These are phyloP conservation scores for Tricharina praecox DNA, from an alignment of 495 filamentous ascomycete species.

Conservation along the genomic window DNA sequence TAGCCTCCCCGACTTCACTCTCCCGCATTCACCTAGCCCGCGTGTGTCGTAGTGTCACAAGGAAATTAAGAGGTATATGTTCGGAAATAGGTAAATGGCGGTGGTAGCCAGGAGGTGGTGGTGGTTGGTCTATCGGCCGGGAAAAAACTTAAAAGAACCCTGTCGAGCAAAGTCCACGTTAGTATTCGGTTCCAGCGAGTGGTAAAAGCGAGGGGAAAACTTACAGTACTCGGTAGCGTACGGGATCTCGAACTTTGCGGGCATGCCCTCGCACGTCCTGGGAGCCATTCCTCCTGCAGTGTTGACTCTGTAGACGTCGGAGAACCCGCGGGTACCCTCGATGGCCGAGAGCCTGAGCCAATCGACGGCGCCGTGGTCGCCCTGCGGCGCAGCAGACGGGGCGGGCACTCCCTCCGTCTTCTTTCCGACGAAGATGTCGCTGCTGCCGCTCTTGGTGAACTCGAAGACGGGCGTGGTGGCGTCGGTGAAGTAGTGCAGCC, in stretches of 20 bases:
- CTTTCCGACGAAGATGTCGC: slow-evolving; percentile 45
- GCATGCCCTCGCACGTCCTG: slow-evolving; percentile 50
- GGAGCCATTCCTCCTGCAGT: slow-evolving; percentile 73
- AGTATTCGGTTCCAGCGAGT: too few relatives aligned
- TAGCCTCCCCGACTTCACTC: too few relatives aligned
- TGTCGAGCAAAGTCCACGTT: too few relatives aligned
- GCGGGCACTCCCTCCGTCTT: slow-evolving; percentile 40
- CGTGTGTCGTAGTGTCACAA: too few relatives aligned
- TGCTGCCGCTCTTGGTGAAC: slow-evolving; percentile 36
- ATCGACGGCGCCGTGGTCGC: slow-evolving; percentile 47
- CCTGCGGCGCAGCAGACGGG: slow-evolving; percentile 38
- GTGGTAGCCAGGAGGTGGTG: too few relatives aligned
- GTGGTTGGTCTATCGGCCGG: too few relatives aligned
- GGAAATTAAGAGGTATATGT: too few relatives aligned
- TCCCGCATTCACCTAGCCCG: too few relatives aligned
- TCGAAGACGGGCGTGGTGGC: slow-evolving; percentile 62
- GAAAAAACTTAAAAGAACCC: too few relatives aligned
- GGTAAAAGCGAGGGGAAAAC: slow-evolving; percentile 6
- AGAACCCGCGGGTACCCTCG: slow-evolving; percentile 30
- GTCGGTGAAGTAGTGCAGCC: slow-evolving; percentile 64
- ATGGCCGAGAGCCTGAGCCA: slow-evolving; percentile 54
- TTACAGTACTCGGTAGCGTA: slow-evolving; percentile 63
- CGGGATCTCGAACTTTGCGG: slow-evolving; percentile 46
- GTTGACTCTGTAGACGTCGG: slow-evolving; percentile 68
- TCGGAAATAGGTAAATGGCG: too few relatives aligned